Base-by-base conservation (phyloP, 192 early-diverging fungal species). In the Haplosporangium gracile region DNA sequence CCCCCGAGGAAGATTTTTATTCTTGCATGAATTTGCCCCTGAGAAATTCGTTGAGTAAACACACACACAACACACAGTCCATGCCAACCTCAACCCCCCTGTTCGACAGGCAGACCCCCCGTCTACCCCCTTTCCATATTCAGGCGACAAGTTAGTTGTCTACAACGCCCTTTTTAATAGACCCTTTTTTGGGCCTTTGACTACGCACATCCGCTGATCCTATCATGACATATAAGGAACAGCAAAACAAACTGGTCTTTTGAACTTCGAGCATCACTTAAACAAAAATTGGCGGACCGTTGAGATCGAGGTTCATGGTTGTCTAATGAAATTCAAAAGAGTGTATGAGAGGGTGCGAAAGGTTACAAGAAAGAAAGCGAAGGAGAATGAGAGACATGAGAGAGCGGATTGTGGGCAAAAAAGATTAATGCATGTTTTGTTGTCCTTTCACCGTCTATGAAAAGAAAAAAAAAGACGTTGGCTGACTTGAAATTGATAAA, bases 401-500 rank as follows among this genome's bases (percentile, higher is more conserved):
- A n/a, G 34, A 40, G 40, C 9, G 39, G 2, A 26, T 39, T 42
- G 26, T 26, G 36, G 74, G 0, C 45, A 57, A 32, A 75, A 39
- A 39, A 57, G 16, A 75, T 39, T 39, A 69, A 69, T 38, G 29
- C 68, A 39, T 55, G 42, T 9, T 43, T 43, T 43, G 42, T 43
- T 45, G 43, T 45, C 68, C 68, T 38, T 69, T 39, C 68, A 36
- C 38, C 68, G 38, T 36, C 38, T 18, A 32, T 29, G 18, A 36
- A 43, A 39, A 26, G 22, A 57, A 26, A 39, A 26, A 39, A 70
- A 78, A 55, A 9, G 34, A 43, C 42, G 38, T 49, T 49, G 49
- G 29, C 68, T 36, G 16, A 78, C 76, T 68, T 43, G 38, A n/a
- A 16, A 47, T 71, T n/a, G 34, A 73, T n/a, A 80, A 74, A 20